Conservation (phyloP, 768 basidiomycete species). For the Russula griseocarnosa region DNA sequence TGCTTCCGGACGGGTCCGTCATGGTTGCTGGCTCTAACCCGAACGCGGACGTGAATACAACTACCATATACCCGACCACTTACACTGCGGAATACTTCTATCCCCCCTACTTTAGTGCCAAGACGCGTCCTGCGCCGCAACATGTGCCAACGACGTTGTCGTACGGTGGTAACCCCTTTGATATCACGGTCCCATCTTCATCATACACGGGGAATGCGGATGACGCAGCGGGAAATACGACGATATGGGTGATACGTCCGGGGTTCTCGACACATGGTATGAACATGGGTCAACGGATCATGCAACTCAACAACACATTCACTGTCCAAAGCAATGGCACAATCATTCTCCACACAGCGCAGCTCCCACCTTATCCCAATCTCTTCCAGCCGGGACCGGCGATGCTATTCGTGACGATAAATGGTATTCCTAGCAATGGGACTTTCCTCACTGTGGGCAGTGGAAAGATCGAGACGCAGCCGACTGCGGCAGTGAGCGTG, state of each 20-base stretch:
- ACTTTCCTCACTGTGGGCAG: not conserved
- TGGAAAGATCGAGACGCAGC: not conserved
- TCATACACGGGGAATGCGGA: not conserved
- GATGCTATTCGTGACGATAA: slow-evolving; percentile 8
- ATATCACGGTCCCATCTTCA: slow-evolving; percentile 1
- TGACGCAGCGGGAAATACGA: not conserved
- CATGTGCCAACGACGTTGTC: slow-evolving; percentile 3
- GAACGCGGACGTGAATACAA: not conserved
- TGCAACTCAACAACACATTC: slow-evolving; percentile 8
- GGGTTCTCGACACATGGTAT: slow-evolving; percentile 15
- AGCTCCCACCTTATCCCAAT: not conserved
- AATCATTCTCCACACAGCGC: not conserved
- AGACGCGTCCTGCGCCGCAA: slow-evolving; percentile 2
- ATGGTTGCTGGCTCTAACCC: slow-evolving; percentile 18
- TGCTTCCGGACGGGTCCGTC: slow-evolving; percentile 13
- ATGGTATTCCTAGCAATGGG: slow-evolving; percentile 7
- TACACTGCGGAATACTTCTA: slow-evolving; percentile 10
- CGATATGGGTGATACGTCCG: slow-evolving; percentile 6
- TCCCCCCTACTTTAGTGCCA: slow-evolving; percentile 4
- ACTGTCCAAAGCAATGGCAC: not conserved
- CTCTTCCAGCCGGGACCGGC: slow-evolving; percentile 19
- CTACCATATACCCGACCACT: not conserved
- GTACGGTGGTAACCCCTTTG: slow-evolving; percentile 4
- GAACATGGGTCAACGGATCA: slow-evolving; percentile 14
- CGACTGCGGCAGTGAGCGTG: not conserved